Evolutionary conservation across 495 filamentous ascomycete species (phyloP).

Genomic region (Podospora didyma): DNA sequence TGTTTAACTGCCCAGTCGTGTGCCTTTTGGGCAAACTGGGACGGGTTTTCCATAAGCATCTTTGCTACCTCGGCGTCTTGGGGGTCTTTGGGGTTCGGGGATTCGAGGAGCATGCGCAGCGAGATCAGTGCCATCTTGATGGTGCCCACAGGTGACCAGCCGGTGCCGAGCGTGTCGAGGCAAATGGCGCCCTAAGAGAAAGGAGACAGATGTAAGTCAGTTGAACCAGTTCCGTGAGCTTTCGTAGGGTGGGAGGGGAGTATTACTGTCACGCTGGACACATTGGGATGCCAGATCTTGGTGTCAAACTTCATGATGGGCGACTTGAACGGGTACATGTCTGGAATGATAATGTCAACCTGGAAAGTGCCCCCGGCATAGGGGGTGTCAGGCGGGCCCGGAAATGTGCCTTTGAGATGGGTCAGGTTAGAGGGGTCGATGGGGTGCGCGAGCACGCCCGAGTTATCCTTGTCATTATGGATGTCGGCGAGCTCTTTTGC

Average conservation of each 20-base stretch:
- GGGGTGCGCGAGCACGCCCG: constrained; percentile 67
- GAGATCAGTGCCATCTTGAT: constrained; percentile 94
- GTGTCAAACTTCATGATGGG: constrained; percentile 92
- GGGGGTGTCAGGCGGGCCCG: constrained; percentile 85
- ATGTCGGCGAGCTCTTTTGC: constrained; percentile 92
- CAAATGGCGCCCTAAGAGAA: constrained; percentile 82
- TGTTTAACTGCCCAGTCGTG: constrained; percentile 85
- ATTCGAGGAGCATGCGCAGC: constrained; percentile 86
- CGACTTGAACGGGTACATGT: constrained; percentile 89
- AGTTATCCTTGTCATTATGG: constrained; percentile 61
- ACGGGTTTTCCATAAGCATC: constrained; percentile 77
- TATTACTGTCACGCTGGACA: constrained; percentile 85
- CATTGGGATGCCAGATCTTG: constrained; percentile 97
- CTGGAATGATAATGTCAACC: constrained; percentile 83
- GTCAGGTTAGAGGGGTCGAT: constrained; percentile 67
- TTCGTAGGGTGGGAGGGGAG: too few species aligned
- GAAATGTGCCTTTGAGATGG: constrained; percentile 78
- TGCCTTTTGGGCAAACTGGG: constrained; percentile 76
- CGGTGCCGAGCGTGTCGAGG: constrained; percentile 83
- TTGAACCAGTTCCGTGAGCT: too few species aligned
- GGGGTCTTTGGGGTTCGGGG: constrained; percentile 92
- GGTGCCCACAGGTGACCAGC: constrained; percentile 93
- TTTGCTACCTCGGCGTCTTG: constrained; percentile 94
- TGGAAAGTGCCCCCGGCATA: constrained; percentile 85
- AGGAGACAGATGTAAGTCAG: constrained; percentile 3